Conservation (phyloP, 768 basidiomycete species). For the Kwoniella dejecticola region DNA sequence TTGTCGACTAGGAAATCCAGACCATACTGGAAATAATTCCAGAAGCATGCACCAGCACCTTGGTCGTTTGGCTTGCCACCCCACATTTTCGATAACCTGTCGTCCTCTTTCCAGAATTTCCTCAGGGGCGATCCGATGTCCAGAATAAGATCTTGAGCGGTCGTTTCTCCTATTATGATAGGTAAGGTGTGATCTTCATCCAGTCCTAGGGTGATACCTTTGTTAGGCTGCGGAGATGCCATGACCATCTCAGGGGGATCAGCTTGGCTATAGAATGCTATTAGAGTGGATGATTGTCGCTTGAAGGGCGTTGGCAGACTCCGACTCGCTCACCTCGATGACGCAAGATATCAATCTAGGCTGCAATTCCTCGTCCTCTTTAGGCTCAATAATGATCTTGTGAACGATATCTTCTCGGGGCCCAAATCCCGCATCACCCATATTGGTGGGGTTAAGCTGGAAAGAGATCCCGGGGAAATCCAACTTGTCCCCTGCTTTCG, state of each 20-base stretch:
- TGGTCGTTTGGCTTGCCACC: conserved; percentile 19
- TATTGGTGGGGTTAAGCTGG: conserved; percentile 10
- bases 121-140: conserved; percentile 78
- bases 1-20: conserved; percentile 76
- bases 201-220: conserved; percentile 47
- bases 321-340: conserved; percentile 27
- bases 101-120: conserved; percentile 83
- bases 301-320: background rate
- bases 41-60: conserved; percentile 30
- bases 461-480: conserved; percentile 54
- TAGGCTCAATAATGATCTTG: conserved; percentile 22
- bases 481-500: conserved; percentile 28
- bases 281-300: too few relatives aligned
- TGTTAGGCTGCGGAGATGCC: conserved; percentile 38
- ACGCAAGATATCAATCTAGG: conserved; percentile 18
- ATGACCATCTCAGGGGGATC: too few relatives aligned
- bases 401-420: conserved; percentile 35
- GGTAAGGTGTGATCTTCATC: conserved; percentile 58
- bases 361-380: conserved; percentile 16
- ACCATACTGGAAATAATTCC: conserved; percentile 87
- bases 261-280: too few relatives aligned
- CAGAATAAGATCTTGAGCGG: conserved; percentile 74
- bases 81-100: conserved; percentile 48
- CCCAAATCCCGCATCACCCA: conserved; percentile 6
- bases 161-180: conserved; percentile 72